Evolutionary conservation across 1,139 yeast genomes (phyloP).

Genomic region (Diutina mesorugosa): DNA sequence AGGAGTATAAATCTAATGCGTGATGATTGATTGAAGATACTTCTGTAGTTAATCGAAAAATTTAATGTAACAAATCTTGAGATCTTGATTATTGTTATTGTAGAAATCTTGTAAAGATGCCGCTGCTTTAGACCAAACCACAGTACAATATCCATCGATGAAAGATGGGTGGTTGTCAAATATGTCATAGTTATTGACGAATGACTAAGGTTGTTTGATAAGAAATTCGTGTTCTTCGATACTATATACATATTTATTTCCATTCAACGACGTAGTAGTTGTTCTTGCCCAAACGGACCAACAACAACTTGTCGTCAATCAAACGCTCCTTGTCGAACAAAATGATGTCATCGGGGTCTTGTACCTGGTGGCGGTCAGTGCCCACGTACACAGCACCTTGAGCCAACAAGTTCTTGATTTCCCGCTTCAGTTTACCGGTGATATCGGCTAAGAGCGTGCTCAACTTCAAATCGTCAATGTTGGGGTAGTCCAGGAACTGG

Average conservation of each 20-base stretch:
- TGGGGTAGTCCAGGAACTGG: conserved; percentile 17
- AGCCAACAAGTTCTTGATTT: conserved; percentile 49
- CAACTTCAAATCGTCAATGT: conserved; percentile 24
- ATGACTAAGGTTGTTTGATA: too few relatives aligned
- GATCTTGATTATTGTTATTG: background rate
- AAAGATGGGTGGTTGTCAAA: too few relatives aligned
- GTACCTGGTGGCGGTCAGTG: conserved; percentile 39
- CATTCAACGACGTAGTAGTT: conserved; percentile 36
- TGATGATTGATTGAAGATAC: background rate
- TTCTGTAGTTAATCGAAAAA: background rate
- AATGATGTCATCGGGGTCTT: conserved; percentile 36
- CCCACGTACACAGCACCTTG: conserved; percentile 75
- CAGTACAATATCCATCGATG: too few relatives aligned
- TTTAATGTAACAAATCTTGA: background rate
- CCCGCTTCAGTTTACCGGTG: conserved; percentile 31
- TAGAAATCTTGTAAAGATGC: too few relatives aligned
- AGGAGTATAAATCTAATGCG: background rate
- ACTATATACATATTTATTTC: background rate
- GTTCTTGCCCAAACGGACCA: conserved; percentile 68
- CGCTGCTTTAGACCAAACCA: too few relatives aligned
- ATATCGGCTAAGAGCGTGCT: conserved; percentile 25
- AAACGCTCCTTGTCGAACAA: conserved; percentile 35
- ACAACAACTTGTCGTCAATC: conserved; percentile 46
- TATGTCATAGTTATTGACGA: too few relatives aligned
- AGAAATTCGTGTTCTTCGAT: background rate